Evolutionary conservation across 495 filamentous ascomycete genomes (phyloP).

Genomic region (Trichoderma orchidacearum): DNA sequence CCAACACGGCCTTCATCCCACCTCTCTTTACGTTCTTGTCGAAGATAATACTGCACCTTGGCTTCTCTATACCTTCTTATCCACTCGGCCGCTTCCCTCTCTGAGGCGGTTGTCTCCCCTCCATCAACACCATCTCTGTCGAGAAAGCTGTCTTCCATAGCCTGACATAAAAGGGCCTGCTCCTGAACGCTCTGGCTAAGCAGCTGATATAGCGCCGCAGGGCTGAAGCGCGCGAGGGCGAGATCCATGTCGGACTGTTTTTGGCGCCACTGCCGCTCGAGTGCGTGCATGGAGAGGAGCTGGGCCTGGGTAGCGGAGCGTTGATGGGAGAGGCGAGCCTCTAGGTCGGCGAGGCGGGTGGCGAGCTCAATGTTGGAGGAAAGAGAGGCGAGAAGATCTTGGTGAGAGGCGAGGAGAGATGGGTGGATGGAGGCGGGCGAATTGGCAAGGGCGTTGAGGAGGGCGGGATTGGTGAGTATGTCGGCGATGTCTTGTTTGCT

Average conservation of each 20-base stretch:
- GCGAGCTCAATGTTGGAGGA: slow-evolving; percentile 55
- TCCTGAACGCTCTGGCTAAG: slow-evolving; percentile 62
- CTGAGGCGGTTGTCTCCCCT: slow-evolving; percentile 30
- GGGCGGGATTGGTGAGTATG: slow-evolving; percentile 43
- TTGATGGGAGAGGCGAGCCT: slow-evolving; percentile 45
- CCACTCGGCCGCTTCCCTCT: slow-evolving; percentile 75
- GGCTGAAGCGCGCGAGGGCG: slow-evolving; percentile 71
- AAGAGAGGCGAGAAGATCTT: slow-evolving; percentile 45
- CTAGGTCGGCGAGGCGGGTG: slow-evolving; percentile 40
- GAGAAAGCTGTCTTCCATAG: slow-evolving; percentile 82
- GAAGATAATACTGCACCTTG: slow-evolving; percentile 57
- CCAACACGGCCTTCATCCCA: slow-evolving; percentile 94
- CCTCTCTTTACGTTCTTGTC: slow-evolving; percentile 70
- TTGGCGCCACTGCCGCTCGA: slow-evolving; percentile 80
- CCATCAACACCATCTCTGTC: slow-evolving; percentile 29
- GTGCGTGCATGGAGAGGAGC: slow-evolving; percentile 66
- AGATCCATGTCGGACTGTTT: slow-evolving; percentile 83
- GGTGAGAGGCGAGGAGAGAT: slow-evolving; percentile 40
- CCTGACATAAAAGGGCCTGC: slow-evolving; percentile 68
- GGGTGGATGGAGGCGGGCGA: slow-evolving; percentile 52
- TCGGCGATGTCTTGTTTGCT: slow-evolving; percentile 51
- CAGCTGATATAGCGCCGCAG: slow-evolving; percentile 68
- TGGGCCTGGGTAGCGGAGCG: slow-evolving; percentile 62
- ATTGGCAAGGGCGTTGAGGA: slow-evolving; percentile 50
- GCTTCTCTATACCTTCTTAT: slow-evolving; percentile 64